Percentiles rank a stretch among this genome's conserved stretches.
Conservation (phyloP, 371 early-diverging fungal species). For the Sporodiniella umbellata region DNA sequence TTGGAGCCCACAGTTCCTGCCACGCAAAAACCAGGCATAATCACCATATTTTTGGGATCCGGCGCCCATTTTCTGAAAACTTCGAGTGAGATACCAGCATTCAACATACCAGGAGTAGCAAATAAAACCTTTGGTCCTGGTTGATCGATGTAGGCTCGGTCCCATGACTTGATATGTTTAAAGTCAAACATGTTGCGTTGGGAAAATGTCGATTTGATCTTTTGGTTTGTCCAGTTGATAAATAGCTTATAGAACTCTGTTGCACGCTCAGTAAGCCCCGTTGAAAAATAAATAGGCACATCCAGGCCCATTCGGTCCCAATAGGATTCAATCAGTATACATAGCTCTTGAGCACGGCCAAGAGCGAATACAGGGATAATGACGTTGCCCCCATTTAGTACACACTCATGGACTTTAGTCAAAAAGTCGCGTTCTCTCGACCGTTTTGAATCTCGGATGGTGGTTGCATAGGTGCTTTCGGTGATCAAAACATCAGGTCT, state of each 20-base stretch:
- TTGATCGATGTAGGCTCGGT: conserved; percentile 61
- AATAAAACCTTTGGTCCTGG: conserved; percentile 93
- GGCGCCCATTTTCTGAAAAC: conserved; percentile 90
- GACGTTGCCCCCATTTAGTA: conserved; percentile 87
- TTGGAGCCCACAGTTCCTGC: conserved; percentile 95
- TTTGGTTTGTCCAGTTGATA: conserved; percentile 95
- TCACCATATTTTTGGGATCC: conserved; percentile 88
- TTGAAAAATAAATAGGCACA: conserved; percentile 90
- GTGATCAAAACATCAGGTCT: conserved; percentile 92
- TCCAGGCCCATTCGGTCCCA: conserved; percentile 92
- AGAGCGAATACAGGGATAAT: conserved; percentile 96
- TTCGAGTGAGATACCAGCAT: conserved; percentile 78
- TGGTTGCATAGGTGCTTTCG: conserved; percentile 95
- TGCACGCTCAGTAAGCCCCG: conserved; percentile 93
- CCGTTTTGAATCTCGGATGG: conserved; percentile 91
- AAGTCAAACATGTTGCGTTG: conserved; percentile 93
- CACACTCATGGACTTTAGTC: conserved; percentile 86
- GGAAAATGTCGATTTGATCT: conserved; percentile 82
- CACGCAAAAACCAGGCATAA: conserved; percentile 93
- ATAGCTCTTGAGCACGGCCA: conserved; percentile 96
- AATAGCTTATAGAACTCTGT: conserved; percentile 92
- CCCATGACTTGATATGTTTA: conserved; percentile 86
- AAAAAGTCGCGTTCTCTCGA: conserved; percentile 92
- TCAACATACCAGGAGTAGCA: conserved; percentile 95
- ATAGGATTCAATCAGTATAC: conserved; percentile 90